These are phyloP conservation scores for Phlyctochytrium planicorne DNA, from an alignment of 192 early-diverging fungal species.

Conservation along the genomic window DNA sequence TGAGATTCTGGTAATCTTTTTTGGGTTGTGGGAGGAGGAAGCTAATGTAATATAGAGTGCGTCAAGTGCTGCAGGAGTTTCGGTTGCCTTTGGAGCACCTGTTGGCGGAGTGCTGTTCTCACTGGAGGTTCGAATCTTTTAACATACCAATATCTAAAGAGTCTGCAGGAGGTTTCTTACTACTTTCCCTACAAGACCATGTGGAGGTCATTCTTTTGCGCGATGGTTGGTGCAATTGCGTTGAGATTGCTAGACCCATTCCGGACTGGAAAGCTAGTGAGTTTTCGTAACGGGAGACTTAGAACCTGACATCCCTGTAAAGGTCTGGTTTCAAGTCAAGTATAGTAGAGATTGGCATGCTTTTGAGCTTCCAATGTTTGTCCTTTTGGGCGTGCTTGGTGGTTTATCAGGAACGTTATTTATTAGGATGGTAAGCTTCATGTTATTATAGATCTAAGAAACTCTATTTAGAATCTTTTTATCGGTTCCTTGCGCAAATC, in stretches of 20 bases:
- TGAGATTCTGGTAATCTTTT: conserved; percentile 38
- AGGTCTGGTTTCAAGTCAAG: conserved; percentile 84
- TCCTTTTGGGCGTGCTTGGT: conserved; percentile 79
- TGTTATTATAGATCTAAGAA: not conserved
- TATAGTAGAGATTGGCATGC: conserved; percentile 94
- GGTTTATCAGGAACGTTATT: conserved; percentile 52
- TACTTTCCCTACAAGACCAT: conserved; percentile 94
- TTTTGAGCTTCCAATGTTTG: conserved; percentile 74
- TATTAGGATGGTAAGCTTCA: conserved; percentile 41
- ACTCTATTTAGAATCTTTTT: conserved; percentile 28
- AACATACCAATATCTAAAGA: not conserved
- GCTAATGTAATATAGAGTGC: conserved; percentile 33
- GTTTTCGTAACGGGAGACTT: conserved; percentile 1
- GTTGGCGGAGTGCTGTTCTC: conserved; percentile 84
- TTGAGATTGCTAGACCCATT: conserved; percentile 78
- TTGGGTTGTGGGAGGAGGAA: conserved; percentile 5
- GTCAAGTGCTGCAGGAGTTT: conserved; percentile 93
- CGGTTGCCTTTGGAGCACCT: conserved; percentile 95
- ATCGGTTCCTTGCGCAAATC: conserved; percentile 33
- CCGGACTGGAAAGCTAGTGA: conserved; percentile 90
- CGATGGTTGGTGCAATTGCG: conserved; percentile 90
- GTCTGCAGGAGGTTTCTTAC: conserved; percentile 86
- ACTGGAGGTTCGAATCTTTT: conserved; percentile 46
- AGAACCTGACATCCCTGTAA: not conserved
- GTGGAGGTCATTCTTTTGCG: conserved; percentile 97